Conservation (phyloP, 805 yeast genomes). For the Candida quercuum region DNA sequence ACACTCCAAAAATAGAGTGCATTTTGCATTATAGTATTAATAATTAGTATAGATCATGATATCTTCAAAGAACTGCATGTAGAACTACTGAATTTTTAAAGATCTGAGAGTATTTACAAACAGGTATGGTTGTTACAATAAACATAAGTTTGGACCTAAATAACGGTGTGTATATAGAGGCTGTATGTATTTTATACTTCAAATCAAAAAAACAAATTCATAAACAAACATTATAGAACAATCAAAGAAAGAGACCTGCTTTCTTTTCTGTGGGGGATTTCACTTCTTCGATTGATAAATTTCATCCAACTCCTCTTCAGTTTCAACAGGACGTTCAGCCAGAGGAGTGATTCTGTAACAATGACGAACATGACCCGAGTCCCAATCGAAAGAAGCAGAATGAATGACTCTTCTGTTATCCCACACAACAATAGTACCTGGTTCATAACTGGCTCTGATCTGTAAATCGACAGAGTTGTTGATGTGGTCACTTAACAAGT, state of each 20-base stretch:
- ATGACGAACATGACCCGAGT: constrained; percentile 59
- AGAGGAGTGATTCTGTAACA: constrained; percentile 69
- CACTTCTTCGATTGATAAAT: constrained; percentile 12
- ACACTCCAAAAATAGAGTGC: too few relatives aligned
- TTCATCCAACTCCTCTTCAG: constrained; percentile 33
- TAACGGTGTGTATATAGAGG: too few relatives aligned
- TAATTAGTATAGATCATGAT: too few relatives aligned
- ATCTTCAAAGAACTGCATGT: too few relatives aligned
- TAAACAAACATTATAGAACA: too few relatives aligned
- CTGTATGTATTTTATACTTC: too few relatives aligned
- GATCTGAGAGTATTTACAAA: too few relatives aligned
- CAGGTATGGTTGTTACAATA: too few relatives aligned
- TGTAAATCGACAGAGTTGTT: constrained; percentile 56
- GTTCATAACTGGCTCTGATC: constrained; percentile 66
- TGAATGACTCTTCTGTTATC: constrained; percentile 72
- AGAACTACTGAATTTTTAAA: too few relatives aligned
- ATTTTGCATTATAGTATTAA: too few relatives aligned
- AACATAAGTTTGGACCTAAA: too few relatives aligned
- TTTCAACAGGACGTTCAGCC: constrained; percentile 64
- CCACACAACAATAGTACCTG: constrained; percentile 69
- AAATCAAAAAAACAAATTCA: too few relatives aligned
- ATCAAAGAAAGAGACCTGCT: neutral
- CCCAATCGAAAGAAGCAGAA: constrained; percentile 70
- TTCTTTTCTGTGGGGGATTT: neutral
- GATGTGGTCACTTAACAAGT: constrained; percentile 50